A percentile compares a stretch with the other conserved stretches of the same genome.
These are phyloP conservation scores for Coemansia sp. DNA, from an alignment of 192 early-diverging fungal species.

Conservation along the genomic window DNA sequence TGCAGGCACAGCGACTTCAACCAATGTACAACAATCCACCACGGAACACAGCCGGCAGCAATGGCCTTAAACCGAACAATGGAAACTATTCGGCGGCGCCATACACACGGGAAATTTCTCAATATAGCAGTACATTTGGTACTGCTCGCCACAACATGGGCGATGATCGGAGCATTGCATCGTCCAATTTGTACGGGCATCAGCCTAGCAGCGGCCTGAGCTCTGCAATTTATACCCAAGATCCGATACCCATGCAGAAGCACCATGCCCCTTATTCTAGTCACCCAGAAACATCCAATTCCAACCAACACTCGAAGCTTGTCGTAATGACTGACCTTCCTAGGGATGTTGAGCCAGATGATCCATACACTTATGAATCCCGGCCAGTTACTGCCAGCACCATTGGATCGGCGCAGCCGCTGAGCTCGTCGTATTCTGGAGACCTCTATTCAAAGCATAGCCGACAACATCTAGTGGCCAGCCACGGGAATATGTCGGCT, in stretches of 20 bases:
- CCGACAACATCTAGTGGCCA: slow-evolving; percentile 24
- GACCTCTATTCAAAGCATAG: slow-evolving; percentile 26
- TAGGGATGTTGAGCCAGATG: slow-evolving; percentile 8
- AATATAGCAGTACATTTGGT: slow-evolving; percentile 12
- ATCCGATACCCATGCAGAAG: slow-evolving; percentile 1
- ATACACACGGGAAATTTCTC: slow-evolving; percentile 8
- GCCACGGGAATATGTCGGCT: slow-evolving; percentile 2
- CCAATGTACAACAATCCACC: slow-evolving; percentile 11
- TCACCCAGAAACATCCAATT: background rate
- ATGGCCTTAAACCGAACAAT: background rate
- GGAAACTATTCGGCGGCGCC: background rate
- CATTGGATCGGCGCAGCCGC: slow-evolving; percentile 14
- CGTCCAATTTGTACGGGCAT: slow-evolving; percentile 6
- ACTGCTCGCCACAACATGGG: background rate
- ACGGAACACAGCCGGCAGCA: slow-evolving; percentile 4
- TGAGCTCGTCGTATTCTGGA: slow-evolving; percentile 10
- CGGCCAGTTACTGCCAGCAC: slow-evolving; percentile 23
- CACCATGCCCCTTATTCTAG: background rate
- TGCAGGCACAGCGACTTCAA: slow-evolving; percentile 12
- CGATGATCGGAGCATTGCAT: slow-evolving; percentile 9
- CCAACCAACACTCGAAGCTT: background rate
- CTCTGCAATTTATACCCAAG: background rate
- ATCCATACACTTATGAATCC: slow-evolving; percentile 9
- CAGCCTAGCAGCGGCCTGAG: background rate
- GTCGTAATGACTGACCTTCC: slow-evolving; percentile 15